Evolutionary conservation across 2,329 filamentous ascomycete genomes (phyloP), one percentile per base, ranked within the genome.

Genomic region (Cladophialophora carrionii): DNA sequence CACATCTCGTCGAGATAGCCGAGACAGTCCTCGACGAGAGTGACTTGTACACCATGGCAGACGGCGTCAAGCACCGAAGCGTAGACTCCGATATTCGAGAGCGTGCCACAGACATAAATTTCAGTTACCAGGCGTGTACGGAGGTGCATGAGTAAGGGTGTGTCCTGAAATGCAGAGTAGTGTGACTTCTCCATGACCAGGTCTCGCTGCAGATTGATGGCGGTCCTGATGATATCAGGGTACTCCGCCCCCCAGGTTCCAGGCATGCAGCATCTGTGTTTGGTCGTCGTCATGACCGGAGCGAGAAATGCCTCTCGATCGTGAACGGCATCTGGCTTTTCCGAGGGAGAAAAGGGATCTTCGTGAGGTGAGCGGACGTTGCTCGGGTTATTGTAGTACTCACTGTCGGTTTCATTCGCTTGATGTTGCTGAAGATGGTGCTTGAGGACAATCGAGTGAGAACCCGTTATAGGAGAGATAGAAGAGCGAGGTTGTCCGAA

Each of bases 31-130:
- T 95, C 88, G 46, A 98, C 81, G 12, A 98, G 81, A 4, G 90
- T 95, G 73, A 97, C 91, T n/a, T 87, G 83, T 73, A 96, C 88
- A 4, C 93, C 95, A 76, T 97, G 90, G 22, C 90, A 86, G 1
- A 91, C 93, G 10, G 94, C 95, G 74, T 97, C 95, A 68, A 96
- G 83, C 3, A 92, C 92, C 0, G 94, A 97, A 7, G 95, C 94
- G 74, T 95, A 92, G 54, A 98, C 88, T 34, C 92, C 93, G 41
- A 96, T 82, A 73, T 98, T 97, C 51, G 89, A 91, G 56, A 96
- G 84, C 52, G 90, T 89, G 24, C 95, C 95, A 73, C 91, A 96
- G 26, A 98, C 85, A 77, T 90, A 97, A 12, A 99, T 81, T 72
- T 97, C 90, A 1, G 92, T 96, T 64, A 96, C 87, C 70, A 97